Base-by-base conservation (phyloP, 2,329 filamentous ascomycete genomes). In the Trichoderma oligosporum region DNA sequence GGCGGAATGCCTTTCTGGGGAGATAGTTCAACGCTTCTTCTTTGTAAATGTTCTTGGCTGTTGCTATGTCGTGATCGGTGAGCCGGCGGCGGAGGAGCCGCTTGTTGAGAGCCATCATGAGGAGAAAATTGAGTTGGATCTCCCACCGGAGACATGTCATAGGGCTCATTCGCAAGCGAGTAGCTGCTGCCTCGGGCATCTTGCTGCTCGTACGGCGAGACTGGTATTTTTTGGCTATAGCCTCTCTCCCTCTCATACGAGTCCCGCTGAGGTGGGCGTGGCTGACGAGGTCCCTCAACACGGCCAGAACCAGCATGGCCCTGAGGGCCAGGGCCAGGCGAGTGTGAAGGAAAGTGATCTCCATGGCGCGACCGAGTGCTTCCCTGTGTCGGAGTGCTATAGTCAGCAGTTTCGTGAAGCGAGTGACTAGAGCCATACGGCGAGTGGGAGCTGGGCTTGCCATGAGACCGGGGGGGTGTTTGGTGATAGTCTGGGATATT, bases 1-100 rank as follows among this genome's bases (percentile, higher is more conserved):
- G 74, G 73, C 1, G 72, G 73, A 1, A 72, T 71, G 3, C 71
- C 70, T 63, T 79, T 80, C 36, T 71, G 71, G 16, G 73, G 67
- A 2, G 73, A 68, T 3, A 66, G 60, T 27, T 82, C 79, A 55
- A 71, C 75, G 44, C 69, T 70, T 47, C 65, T 66, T 48, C 76
- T 75, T 24, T 73, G 70, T 3, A 72, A 64, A 39, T 72, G 61
- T 22, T 81, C 79, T 55, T 75, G 71, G 8, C 74, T 64, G 36
- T 72, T 73, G 61, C 73, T 78, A 60, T 79, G 75, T 58, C 78
- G 67, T 22, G 69, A 71, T 57, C 82, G 70, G 61, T 85, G 82
- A 9, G 73, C 81, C 3, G 82, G 82, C 1, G 82, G 82, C 6
- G 80, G 82, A 3, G 82, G 82, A 5, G 82, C 81, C 2, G 74